Evolutionary conservation across 78 protist species (phyloP).

Genomic region (Dictyostelium firmibasis): DNA sequence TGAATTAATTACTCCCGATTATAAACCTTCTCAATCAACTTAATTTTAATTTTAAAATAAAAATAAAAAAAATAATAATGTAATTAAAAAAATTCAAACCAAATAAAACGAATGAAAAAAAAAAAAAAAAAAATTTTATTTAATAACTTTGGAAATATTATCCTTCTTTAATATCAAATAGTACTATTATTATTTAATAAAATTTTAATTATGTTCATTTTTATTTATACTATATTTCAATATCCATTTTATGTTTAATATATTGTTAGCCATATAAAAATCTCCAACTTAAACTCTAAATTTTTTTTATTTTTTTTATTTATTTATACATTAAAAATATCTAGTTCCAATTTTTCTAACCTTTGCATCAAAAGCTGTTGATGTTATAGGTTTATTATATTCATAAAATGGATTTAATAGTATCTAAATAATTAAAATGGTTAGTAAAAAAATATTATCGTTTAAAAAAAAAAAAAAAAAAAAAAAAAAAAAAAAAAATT

Average conservation of each 20-base stretch:
- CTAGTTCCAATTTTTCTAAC: slow-evolving; percentile 59
- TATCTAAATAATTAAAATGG: neutral
- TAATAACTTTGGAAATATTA: no score
- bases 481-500: neutral
- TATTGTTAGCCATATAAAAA: no score
- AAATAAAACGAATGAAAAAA: no score
- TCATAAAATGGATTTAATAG: slow-evolving; percentile 72
- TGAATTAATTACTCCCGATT: slow-evolving; percentile 37
- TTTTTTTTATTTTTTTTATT: neutral
- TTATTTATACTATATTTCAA: no score
- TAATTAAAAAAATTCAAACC: neutral
- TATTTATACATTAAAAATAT: slow-evolving; percentile 17
- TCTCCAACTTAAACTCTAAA: no score
- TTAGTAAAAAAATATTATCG: neutral
- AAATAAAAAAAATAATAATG: neutral
- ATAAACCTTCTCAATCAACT: slow-evolving; percentile 15
- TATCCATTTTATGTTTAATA: no score
- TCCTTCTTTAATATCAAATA: no score
- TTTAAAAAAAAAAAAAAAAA: neutral
- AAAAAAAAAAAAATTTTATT: no score
- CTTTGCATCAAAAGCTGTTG: slow-evolving; percentile 68
- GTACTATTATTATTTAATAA: no score
- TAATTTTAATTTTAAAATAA: neutral
- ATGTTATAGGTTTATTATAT: slow-evolving; percentile 78
- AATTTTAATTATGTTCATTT: no score